Base-by-base conservation (phyloP, 805 yeast genomes). In the Maudiozyma turicensis region DNA sequence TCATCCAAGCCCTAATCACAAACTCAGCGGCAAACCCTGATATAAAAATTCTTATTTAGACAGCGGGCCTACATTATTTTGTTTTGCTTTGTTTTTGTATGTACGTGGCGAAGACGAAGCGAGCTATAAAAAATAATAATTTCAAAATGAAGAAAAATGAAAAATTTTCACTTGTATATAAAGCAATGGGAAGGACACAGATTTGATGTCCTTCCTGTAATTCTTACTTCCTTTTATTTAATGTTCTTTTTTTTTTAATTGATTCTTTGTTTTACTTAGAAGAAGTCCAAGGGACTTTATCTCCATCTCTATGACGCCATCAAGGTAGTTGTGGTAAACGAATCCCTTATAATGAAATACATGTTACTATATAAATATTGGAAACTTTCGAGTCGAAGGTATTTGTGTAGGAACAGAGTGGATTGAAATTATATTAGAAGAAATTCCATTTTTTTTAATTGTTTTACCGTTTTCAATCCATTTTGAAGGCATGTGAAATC, bases 311-410 rank as follows among this genome's bases (percentile, higher is more conserved):
- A 64, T 69, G 76, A 60, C 72, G 54, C 50, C 45, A 29, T 35
- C 52, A 43, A 65, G 72, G 60, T 66, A 65, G 63, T 59, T 57
- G 66, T 70, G 78, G 78, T 77, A 77, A 77, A 77, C 81, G 77
- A 75, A 63, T 64, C 80, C 80, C 81, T 64, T 45, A 77, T 49
- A 77, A 13, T 52, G 44, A 60, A 40, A 45, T 47, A 42, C 58
- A 48, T 46, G 50, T 46, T 46, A 34, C 49, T 46, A 45, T 41
- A 46, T 34, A 28, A 20, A 34, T 38, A 15, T 32, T 39, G 15
- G 46, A 20, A 39, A 32, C 43, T 29, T 42, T 48, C 37, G 33
- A 49, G 55, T 40, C 50, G 53, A 44, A 20, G 37, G 42, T 40
- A 32, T 30, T 20, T 40, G 33, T 50, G 45, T 53, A 49, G 48